Conservation (phyloP, 306 rosid genomes). For the Geum urbanum region DNA sequence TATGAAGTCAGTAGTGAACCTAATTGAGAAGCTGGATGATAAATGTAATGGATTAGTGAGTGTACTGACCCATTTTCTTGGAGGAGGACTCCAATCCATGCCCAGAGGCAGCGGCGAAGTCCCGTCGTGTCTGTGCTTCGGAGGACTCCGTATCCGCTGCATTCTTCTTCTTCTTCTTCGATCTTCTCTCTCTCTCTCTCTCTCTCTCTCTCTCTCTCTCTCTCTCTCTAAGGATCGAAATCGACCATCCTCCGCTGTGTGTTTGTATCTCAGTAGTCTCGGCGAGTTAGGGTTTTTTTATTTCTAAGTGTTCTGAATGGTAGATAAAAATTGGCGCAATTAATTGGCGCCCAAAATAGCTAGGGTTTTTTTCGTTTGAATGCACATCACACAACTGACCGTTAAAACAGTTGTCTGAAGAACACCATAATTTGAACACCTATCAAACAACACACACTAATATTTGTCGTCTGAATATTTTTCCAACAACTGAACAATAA, state of each 20-base stretch:
- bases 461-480: too few species aligned
- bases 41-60: neutral
- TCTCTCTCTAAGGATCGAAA: conserved; percentile 13
- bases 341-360: too few species aligned
- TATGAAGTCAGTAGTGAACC: neutral
- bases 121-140: conserved; percentile 91
- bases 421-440: too few species aligned
- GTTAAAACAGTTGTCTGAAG: too few species aligned
- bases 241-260: conserved; percentile 4
- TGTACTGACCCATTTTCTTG: conserved; percentile 58
- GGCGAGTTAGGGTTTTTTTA: conserved; percentile 21
- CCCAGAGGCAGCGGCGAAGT: conserved; percentile 98
- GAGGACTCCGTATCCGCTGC: conserved; percentile 91
- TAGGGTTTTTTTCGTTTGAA: too few species aligned
- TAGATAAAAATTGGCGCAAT: too few species aligned
- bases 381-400: too few species aligned
- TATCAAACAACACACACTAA: too few species aligned
- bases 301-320: too few species aligned
- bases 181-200: neutral
- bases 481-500: too few species aligned
- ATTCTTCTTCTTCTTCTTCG: conserved; percentile 22
- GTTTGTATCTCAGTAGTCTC: neutral
- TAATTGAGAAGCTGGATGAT: neutral
- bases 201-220: conserved; percentile 18
- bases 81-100: conserved; percentile 97